Base-by-base conservation (phyloP, 139 green algal species). In the Chara braunii region DNA sequence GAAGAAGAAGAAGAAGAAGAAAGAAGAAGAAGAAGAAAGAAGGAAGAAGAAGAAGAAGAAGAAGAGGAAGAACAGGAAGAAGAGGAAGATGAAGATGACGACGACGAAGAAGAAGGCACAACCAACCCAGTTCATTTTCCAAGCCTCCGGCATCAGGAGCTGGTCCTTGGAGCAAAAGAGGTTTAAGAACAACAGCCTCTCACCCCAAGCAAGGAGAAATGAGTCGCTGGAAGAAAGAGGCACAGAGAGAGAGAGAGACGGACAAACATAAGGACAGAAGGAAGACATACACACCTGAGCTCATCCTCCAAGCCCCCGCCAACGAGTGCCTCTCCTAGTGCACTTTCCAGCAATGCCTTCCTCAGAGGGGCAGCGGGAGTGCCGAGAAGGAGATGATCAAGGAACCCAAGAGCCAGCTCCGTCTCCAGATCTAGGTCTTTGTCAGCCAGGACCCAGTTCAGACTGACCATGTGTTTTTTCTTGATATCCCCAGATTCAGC, bases 341-440 rank as follows among this genome's bases (percentile, higher is more conserved):
- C 88, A 28, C 68, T 86, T 66, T 97, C 90, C 43, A 88, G 94
- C 4, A 99, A 80, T n/a, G 85, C 85, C 82, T 94, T 94, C 53
- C 85, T 72, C 72, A 98, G 85, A 2, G 92, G 91, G 1, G 90
- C 72, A 1, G 90, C 90, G 35, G 71, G 54, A 6, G 92, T 96
- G 67, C 91, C 92, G 58, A 96, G 78, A 78, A 99, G 66, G 18
- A 99, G 84, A 78, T 94, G 92, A 80, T 99, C 89, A 31, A 99
- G 83, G 83, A 99, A 96, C 40, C 81, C 83, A 40, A 95, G 77
- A n/a, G 86, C 87, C 56, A 94, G 76, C 77, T 94, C 85, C 0
- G 90, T 95, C 80, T 97, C 87, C 30, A 94, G 72, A 51, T 95
- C 85, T 43, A 99, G 79, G 2, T 54, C 75, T 33, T 90, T 78